Conservation (phyloP, 2,329 filamentous ascomycete genomes). For the Fusarium nurragi region DNA sequence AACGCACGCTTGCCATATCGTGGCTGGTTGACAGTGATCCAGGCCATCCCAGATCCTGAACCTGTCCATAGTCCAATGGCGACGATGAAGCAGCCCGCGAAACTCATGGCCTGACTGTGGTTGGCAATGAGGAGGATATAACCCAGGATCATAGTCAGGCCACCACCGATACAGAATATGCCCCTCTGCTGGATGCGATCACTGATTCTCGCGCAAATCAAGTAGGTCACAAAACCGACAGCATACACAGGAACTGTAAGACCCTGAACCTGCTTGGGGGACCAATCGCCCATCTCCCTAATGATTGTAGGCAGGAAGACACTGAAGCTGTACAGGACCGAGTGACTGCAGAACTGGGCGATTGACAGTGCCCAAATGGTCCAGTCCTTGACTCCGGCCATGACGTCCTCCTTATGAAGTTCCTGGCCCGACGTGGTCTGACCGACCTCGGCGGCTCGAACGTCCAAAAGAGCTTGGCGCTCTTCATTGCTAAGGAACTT, state of each 20-base stretch:
- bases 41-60: constrained; percentile 50
- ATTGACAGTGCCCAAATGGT: constrained; percentile 69
- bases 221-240: constrained; percentile 68
- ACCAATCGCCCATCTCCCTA: constrained; percentile 65
- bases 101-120: constrained; percentile 65
- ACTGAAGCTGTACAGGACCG: constrained; percentile 73
- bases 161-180: constrained; percentile 61
- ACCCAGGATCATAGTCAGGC: constrained; percentile 63
- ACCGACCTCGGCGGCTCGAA: constrained; percentile 59
- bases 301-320: constrained; percentile 78
- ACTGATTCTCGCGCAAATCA: constrained; percentile 65
- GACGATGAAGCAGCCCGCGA: constrained; percentile 70
- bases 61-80: constrained; percentile 63
- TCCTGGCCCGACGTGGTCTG: constrained; percentile 34
- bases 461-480: constrained; percentile 60
- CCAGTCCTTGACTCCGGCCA: constrained; percentile 61
- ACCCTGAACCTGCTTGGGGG: constrained; percentile 67
- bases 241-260: constrained; percentile 75
- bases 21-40: constrained; percentile 66
- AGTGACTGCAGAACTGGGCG: constrained; percentile 69
- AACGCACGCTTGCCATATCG: constrained; percentile 72
- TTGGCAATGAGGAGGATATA: constrained; percentile 68
- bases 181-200: constrained; percentile 67
- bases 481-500: constrained; percentile 38
- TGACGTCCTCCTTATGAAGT: constrained; percentile 43